Evolutionary conservation across 345 rosid genomes (phyloP), one percentile per base, ranked within the genome.

Genomic region (Theobroma cacao): DNA sequence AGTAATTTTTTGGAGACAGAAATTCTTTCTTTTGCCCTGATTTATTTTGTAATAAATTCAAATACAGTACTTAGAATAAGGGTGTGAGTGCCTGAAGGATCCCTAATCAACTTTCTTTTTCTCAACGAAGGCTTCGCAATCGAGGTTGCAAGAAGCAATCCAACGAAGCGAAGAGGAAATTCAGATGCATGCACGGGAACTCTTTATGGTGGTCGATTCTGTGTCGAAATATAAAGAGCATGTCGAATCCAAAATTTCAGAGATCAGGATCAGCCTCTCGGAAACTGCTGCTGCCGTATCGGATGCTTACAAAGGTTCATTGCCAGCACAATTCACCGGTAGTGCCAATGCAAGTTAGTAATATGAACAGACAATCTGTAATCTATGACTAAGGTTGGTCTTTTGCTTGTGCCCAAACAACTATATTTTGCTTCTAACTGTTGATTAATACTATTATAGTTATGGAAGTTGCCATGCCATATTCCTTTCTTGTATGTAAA

Each of bases 181-280:
- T 66, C 92, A 93, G 80, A 78, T 48, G 69, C 64, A 82, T 5
- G 96, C 89, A 5, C 67, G 77, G 2, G 83, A 92, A 71, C 93
- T 95, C 26, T 89, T 92, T 69, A 66, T 77, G 56, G 43, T 91
- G 72, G 86, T 91, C 15, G 98, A 92, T 87, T 79, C 87, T 15
- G 80, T 93, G 33, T 91, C 94, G 3, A 88, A 87, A 77, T 88
- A 86, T 81, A 93, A 95, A 78, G 93, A 93, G 79, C 83, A 85
- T 43, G 77, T 86, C 75, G 90, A 86, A 67, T 84, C 86, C 26
- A 92, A 84, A 78, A 86, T 93, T 58, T 78, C 85, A 0, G 90
- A 83, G 79, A 87, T 90, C 82, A 91, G 79, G 78, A 80, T n/a
- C 38, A 62, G 80, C 80, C 86, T 91, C 53, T 84, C 88, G 1